These are phyloP conservation scores for Hyphodiscus hymeniophilus DNA, from an alignment of 495 filamentous ascomycete genomes.

Conservation along the genomic window DNA sequence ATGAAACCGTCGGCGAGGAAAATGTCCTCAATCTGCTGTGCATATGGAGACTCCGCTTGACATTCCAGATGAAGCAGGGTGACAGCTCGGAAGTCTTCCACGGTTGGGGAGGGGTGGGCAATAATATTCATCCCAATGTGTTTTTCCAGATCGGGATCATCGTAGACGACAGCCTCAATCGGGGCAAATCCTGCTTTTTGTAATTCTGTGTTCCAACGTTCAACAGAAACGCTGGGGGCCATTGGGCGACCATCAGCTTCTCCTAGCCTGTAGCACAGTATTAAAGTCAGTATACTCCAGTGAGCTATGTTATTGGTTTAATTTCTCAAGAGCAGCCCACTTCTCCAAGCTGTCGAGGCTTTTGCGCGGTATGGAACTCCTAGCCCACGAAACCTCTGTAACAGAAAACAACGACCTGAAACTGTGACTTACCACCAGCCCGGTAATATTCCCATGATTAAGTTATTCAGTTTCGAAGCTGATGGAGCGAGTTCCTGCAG, in stretches of 20 bases:
- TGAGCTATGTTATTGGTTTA: neutral
- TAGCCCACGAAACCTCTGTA: neutral
- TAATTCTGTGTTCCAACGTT: neutral
- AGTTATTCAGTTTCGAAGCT: neutral
- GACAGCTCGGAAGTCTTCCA: neutral
- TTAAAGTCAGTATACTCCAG: neutral
- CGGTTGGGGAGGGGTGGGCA: neutral
- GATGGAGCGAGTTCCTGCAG: slow-evolving; percentile 1
- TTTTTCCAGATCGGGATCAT: neutral
- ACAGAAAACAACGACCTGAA: neutral
- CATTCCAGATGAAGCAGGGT: neutral
- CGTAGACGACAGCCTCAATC: neutral
- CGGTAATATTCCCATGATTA: neutral
- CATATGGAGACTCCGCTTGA: neutral
- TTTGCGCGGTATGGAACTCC: neutral
- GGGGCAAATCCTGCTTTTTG: neutral
- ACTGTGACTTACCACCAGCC: too few species aligned
- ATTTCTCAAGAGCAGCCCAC: neutral
- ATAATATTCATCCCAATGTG: slow-evolving; percentile 1
- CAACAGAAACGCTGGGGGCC: neutral
- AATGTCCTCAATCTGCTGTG: too few species aligned
- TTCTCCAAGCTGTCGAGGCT: neutral
- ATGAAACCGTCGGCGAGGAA: too few species aligned
- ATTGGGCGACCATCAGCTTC: neutral
- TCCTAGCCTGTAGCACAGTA: slow-evolving; percentile 3